Percentiles rank a stretch among this genome's conserved stretches.
Evolutionary conservation across 257 asterid genomes (phyloP).

Genomic region (Penstemon eatonii): DNA sequence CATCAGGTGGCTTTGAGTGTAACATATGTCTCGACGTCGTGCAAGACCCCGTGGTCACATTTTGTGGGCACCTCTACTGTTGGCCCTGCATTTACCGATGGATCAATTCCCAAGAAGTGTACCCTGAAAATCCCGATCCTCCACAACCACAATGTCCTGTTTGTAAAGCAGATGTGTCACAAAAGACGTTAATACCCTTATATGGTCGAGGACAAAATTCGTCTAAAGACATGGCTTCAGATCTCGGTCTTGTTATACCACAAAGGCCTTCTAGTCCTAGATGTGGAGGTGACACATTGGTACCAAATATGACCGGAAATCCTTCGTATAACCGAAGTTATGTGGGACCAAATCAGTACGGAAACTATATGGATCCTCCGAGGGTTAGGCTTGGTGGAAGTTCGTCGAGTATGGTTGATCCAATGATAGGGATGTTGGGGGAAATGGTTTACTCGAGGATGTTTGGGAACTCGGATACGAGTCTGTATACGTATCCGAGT

Average conservation of each 20-base stretch:
- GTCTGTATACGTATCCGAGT: constrained; percentile 49
- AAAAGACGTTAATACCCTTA: constrained; percentile 64
- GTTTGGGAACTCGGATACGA: constrained; percentile 51
- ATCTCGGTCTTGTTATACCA: constrained; percentile 42
- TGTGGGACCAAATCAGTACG: constrained; percentile 2
- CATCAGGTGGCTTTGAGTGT: constrained; percentile 61
- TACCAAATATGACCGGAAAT: constrained; percentile 25
- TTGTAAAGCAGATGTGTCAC: constrained; percentile 61
- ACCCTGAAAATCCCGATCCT: constrained; percentile 32
- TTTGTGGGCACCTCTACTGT: constrained; percentile 88
- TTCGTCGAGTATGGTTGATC: constrained; percentile 36
- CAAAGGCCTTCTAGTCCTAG: constrained; percentile 59
- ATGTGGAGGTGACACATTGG: constrained; percentile 20
- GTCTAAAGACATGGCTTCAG: constrained; percentile 34
- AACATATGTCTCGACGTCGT: constrained; percentile 71
- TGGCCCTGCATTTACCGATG: constrained; percentile 90
- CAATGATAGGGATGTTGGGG: constrained; percentile 58
- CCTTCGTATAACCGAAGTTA: constrained; percentile 28
- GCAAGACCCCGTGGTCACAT: constrained; percentile 75
- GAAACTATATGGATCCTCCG: constrained; percentile 27
- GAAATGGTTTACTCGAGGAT: constrained; percentile 60
- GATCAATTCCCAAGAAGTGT: constrained; percentile 43
- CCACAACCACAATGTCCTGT: constrained; percentile 69
- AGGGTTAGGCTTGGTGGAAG: constrained; percentile 24
- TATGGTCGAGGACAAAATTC: constrained; percentile 60